Percentiles rank a stretch among this genome's conserved stretches.
phyloP scores from a whole-genome alignment of 2,329 filamentous ascomycete genomes.

The Apiospora hydei region DNA sequence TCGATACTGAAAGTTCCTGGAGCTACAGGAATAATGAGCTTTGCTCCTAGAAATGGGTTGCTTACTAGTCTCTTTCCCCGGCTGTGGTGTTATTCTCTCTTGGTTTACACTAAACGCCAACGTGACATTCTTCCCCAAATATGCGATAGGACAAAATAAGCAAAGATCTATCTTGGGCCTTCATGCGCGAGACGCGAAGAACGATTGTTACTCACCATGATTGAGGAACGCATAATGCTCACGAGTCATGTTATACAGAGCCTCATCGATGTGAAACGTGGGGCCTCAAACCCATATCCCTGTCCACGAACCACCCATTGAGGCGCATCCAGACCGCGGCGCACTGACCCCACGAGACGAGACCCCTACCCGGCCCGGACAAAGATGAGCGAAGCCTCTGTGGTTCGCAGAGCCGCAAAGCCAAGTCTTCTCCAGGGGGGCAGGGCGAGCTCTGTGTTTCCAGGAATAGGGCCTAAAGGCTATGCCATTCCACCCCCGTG shows the following conservation, averaged over 20 bases:
- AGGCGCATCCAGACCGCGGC: neutral
- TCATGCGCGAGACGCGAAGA: neutral
- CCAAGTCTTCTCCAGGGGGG: neutral
- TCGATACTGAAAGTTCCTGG: no score
- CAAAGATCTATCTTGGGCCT: no score
- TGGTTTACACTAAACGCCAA: no score
- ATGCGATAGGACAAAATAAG: no score
- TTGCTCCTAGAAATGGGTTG: no score
- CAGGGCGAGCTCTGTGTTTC: neutral
- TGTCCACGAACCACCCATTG: neutral
- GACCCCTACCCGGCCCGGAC: neutral
- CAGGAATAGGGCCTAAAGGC: neutral
- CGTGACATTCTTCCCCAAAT: no score
- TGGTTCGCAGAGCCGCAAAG: slow-evolving; percentile 7
- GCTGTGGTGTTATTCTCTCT: no score
- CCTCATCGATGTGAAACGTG: neutral
- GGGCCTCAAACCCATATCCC: neutral
- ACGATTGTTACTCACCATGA: neutral
- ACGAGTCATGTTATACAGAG: slow-evolving; percentile 5
- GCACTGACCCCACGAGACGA: neutral
- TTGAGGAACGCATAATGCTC: neutral
- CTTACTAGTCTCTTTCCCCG: no score
- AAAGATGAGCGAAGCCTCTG: neutral
- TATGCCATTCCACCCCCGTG: neutral
- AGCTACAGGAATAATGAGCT: no score